Evolutionary conservation across 2,329 filamentous ascomycete genomes (phyloP), one percentile per base, ranked within the genome.

Genomic region (Pseudogymnoascus sp.): DNA sequence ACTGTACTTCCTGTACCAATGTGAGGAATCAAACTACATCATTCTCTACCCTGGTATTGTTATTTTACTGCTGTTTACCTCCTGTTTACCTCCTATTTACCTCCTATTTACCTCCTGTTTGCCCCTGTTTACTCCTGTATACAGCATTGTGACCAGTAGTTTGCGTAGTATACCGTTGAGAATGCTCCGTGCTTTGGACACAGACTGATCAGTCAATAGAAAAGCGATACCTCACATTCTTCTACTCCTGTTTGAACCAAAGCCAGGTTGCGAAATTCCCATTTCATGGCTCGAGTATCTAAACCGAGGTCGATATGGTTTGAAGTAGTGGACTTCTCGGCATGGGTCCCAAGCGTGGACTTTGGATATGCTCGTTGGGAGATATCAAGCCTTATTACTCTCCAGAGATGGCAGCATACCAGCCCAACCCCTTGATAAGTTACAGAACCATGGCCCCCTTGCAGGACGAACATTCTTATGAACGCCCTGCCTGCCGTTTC

Each of bases 391-490:
- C 28, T 55, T 55, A 12, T 33, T 55, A 33, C 49, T 55, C 25
- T 12, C 49, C 25, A 55, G 49, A 33, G 28, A 33, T 18, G 28
- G 25, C 18, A 4, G 49, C 25, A 55, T 55, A 12, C 49, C 28
- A 55, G 25, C 5, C 25, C 7, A 3, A 3, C 49, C 25, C 49
- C 28, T 55, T 55, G 49, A 33, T 33, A 18, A 33, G 49, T 33
- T 55, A 55, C 28, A 55, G 49, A 55, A 55, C 28, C n/a, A 55
- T 55, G 9, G n/a, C 9, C 16, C 25, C 49, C 49, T 55, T 55
- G 49, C 49, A 55, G 25, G 9, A 55, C 5, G 5, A 33, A 12
- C 49, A 55, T 33, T 55, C 16, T 55, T 55, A 33, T 55, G 43
- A 52, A 16, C 43, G 16, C 25, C 25, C 25, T 33, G 25, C 8